These are phyloP conservation scores for Ustilago sp. DNA, from an alignment of 1,284 basidiomycete species.

Conservation along the genomic window DNA sequence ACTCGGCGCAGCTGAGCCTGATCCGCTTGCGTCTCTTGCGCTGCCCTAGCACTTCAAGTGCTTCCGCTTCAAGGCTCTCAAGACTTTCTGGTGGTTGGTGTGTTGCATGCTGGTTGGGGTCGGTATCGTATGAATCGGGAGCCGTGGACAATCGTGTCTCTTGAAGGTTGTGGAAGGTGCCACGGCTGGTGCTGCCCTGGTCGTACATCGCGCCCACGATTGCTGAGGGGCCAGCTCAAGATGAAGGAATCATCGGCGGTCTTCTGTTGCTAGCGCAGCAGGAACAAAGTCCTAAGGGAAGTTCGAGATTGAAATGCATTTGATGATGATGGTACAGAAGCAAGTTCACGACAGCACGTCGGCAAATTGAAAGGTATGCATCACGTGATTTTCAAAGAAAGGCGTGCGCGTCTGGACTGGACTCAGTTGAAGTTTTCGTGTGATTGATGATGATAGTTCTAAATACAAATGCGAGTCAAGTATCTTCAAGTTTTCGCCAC, in stretches of 20 bases:
- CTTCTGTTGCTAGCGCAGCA: neutral
- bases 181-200: neutral
- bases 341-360: neutral
- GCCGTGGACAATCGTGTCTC: neutral
- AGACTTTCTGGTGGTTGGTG: neutral
- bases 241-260: neutral
- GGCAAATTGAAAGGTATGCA: neutral
- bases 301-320: too few species aligned
- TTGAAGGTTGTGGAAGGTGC: neutral
- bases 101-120: neutral
- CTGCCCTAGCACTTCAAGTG: conserved; percentile 23
- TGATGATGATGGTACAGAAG: neutral
- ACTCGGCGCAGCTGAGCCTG: conserved; percentile 44
- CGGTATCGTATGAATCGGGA: neutral
- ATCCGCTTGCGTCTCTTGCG: conserved; percentile 25
- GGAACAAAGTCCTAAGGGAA: neutral
- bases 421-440: too few species aligned
- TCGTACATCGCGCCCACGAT: neutral
- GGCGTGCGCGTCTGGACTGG: too few species aligned
- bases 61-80: conserved; percentile 10
- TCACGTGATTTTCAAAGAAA: too few species aligned
- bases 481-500: too few species aligned
- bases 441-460: too few species aligned
- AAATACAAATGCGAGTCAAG: too few species aligned
- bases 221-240: neutral